Percentiles rank a stretch among this genome's conserved stretches.
These are phyloP conservation scores for Argentina anserina DNA, from an alignment of 306 rosid genomes.

Conservation along the genomic window DNA sequence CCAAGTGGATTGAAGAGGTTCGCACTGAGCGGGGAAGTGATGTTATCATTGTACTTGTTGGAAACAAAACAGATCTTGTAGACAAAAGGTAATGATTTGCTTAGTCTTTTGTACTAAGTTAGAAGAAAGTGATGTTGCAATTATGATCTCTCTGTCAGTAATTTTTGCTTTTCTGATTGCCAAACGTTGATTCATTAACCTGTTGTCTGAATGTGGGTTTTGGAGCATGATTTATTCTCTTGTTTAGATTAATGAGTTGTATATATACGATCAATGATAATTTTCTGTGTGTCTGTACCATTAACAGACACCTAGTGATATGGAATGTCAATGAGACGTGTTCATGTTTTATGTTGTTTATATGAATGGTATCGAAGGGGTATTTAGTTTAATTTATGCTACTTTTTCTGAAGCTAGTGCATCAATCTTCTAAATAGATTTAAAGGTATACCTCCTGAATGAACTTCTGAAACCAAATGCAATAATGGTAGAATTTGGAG, in stretches of 20 bases:
- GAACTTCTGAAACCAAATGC: neutral
- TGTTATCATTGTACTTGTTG: constrained; percentile 83
- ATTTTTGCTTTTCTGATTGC: neutral
- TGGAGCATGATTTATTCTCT: neutral
- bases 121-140: neutral
- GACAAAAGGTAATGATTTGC: constrained; percentile 67
- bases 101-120: neutral
- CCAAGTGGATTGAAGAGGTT: constrained; percentile 91
- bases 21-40: constrained; percentile 84
- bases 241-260: neutral
- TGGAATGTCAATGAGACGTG: neutral
- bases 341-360: neutral
- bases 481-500: neutral
- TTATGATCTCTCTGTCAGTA: too few species aligned
- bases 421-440: neutral
- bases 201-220: neutral
- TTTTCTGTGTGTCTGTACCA: neutral
- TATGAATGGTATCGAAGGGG: neutral
- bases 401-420: neutral
- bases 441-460: neutral
- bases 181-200: neutral
- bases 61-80: constrained; percentile 90
- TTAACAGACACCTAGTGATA: neutral
- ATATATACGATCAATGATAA: too few species aligned
- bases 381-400: neutral